Base-by-base conservation (phyloP, 2,329 filamentous ascomycete genomes). In the Cyclaneusma minus region DNA sequence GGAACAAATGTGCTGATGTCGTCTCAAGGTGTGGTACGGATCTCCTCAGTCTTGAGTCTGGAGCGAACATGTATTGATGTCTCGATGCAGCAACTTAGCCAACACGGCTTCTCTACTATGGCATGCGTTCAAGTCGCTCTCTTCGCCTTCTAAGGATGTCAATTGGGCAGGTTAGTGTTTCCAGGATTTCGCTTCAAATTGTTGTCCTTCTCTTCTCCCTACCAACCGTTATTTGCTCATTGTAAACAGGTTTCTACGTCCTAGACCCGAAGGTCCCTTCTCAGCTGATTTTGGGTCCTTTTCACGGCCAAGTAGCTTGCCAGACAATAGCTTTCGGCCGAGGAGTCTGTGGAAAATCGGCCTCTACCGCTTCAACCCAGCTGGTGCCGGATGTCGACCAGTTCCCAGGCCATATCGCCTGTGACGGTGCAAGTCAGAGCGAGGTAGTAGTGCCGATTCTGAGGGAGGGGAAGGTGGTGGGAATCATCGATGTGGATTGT, bases 321-420 rank as follows among this genome's bases (percentile, higher is more conserved):
- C 80, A 89, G 49, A 74, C 64, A 10, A 87, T 89, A 40, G 52
- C 58, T 5, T 79, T 84, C 35, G 70, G 73, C 6, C 62, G 65
- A 21, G 81, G 81, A 16, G 81, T 89, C 4, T 87, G 81, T 47
- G 81, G 81, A 3, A 54, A 67, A 5, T 78, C 79, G 1, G 80
- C 78, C 2, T 44, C 60, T 13, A 62, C 56, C 3, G 51, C 52
- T 22, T 45, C 52, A 32, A 84, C 79, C 7, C 75, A 81, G 51
- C 47, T 84, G 5, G 64, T 77, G 0, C 52, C 58, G 8, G 72
- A 89, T 47, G 79, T 89, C 6, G 72, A 81, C 22, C 44, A 54
- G 27, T 87, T 87, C 42, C 75, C 77, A 0, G 80, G 78, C 2
- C 81, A 87, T 46, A 85, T 89, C 43, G 79, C 81, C 7, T 87